phyloP scores from a whole-genome alignment of 1,284 basidiomycete genomes.

The Volvariella surrecta region DNA sequence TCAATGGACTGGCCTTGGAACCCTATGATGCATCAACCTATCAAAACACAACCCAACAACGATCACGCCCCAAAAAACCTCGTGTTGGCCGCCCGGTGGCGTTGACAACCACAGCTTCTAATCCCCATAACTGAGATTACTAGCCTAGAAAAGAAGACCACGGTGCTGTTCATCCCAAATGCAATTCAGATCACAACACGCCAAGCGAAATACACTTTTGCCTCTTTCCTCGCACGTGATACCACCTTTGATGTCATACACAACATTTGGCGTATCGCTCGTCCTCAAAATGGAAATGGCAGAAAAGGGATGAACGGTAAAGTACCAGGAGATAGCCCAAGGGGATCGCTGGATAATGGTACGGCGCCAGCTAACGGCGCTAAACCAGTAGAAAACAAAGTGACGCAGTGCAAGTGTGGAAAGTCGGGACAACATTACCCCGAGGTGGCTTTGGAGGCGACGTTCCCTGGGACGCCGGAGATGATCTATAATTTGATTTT shows the following conservation, averaged over 20 bases:
- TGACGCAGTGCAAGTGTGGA: slow-evolving; percentile 73
- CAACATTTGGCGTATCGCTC: slow-evolving; percentile 92
- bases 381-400: slow-evolving; percentile 24
- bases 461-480: slow-evolving; percentile 86
- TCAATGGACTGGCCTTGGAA: not conserved
- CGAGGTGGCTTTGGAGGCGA: slow-evolving; percentile 70
- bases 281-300: slow-evolving; percentile 78
- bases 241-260: slow-evolving; percentile 94
- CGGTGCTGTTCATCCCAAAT: slow-evolving; percentile 97
- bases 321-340: slow-evolving; percentile 23
- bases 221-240: slow-evolving; percentile 94
- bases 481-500: slow-evolving; percentile 96
- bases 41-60: too few species aligned
- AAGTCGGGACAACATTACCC: slow-evolving; percentile 65
- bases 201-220: slow-evolving; percentile 84
- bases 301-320: too few species aligned
- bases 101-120: slow-evolving; percentile 49
- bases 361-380: slow-evolving; percentile 15
- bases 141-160: slow-evolving; percentile 95
- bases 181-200: slow-evolving; percentile 88
- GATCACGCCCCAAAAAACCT: too few species aligned
- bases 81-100: too few species aligned
- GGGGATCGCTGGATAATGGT: slow-evolving; percentile 23
- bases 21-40: too few species aligned
- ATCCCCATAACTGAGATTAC: slow-evolving; percentile 90